phyloP scores from a whole-genome alignment of 345 rosid genomes.

The Lumnitzera racemosa region DNA sequence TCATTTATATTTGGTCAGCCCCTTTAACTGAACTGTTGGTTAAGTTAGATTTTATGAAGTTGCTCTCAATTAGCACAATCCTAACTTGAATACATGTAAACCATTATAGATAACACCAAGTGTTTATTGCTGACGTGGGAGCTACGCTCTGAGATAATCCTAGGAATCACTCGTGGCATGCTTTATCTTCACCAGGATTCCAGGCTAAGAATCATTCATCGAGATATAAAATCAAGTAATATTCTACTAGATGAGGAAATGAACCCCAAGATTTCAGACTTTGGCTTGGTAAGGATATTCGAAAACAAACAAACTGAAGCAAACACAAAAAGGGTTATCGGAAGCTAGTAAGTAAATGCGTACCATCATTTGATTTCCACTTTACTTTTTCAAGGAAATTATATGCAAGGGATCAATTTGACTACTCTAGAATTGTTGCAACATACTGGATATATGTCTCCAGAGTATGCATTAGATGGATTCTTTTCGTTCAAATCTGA shows the following conservation, averaged over 20 bases:
- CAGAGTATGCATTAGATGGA: constrained; percentile 73
- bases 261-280: constrained; percentile 75
- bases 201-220: constrained; percentile 62
- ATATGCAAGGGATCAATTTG: not conserved
- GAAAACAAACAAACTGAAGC: constrained; percentile 65
- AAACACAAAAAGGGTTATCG: constrained; percentile 61
- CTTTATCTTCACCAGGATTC: constrained; percentile 79
- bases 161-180: constrained; percentile 75
- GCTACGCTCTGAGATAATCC: constrained; percentile 41
- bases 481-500: constrained; percentile 78
- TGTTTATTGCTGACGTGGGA: constrained; percentile 36
- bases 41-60: not conserved
- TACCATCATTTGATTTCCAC: not conserved
- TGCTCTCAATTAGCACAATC: not conserved
- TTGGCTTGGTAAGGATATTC: constrained; percentile 74
- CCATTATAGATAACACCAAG: not conserved
- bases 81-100: not conserved
- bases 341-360: constrained; percentile 57
- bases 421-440: not conserved
- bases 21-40: not conserved
- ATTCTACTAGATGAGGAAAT: constrained; percentile 64
- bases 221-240: constrained; percentile 81
- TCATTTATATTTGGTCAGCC: constrained; percentile 44
- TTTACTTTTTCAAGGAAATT: not conserved
- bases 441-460: constrained; percentile 88